These are phyloP conservation scores for Kwoniella bestiolae DNA, from an alignment of 768 basidiomycete species.

Conservation along the genomic window DNA sequence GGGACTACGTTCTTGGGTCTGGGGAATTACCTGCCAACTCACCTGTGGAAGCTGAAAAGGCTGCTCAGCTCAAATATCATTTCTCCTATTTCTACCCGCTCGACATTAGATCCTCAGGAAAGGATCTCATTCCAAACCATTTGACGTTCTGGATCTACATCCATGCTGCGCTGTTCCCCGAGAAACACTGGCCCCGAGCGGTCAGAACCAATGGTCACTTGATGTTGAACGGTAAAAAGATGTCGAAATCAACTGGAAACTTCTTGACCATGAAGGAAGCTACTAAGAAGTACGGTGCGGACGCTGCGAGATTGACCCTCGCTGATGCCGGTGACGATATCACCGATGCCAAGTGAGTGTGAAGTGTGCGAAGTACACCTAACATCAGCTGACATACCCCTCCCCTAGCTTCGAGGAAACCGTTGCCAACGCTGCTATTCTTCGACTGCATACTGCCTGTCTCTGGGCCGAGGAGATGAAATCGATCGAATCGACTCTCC, in stretches of 20 bases:
- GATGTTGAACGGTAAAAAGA: slow-evolving; percentile 97
- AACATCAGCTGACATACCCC: slow-evolving; percentile 2
- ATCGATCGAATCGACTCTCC: slow-evolving; percentile 64
- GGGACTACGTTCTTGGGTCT: slow-evolving; percentile 88
- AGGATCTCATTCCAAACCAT: slow-evolving; percentile 94
- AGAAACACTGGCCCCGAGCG: slow-evolving; percentile 82
- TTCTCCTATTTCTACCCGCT: slow-evolving; percentile 98
- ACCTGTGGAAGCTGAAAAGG: slow-evolving; percentile 74
- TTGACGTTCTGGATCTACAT: slow-evolving; percentile 92
- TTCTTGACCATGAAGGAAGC: slow-evolving; percentile 86
- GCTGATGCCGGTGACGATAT: slow-evolving; percentile 97
- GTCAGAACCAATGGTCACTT: slow-evolving; percentile 96
- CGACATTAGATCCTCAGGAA: slow-evolving; percentile 96
- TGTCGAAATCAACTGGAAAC: slow-evolving; percentile 97
- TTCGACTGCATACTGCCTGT: slow-evolving; percentile 86
- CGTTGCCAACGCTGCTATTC: slow-evolving; percentile 93
- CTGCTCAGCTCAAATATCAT: slow-evolving; percentile 81
- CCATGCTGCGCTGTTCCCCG: slow-evolving; percentile 89
- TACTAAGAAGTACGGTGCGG: slow-evolving; percentile 93
- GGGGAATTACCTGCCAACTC: slow-evolving; percentile 60
- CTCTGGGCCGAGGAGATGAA: slow-evolving; percentile 90
- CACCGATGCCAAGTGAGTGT: slow-evolving; percentile 81
- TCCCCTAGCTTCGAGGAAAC: slow-evolving; percentile 81
- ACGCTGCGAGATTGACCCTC: slow-evolving; percentile 85
- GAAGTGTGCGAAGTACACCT: too few species aligned